phyloP scores from a whole-genome alignment of 768 basidiomycete genomes.

The Lactifluus rugatus region DNA sequence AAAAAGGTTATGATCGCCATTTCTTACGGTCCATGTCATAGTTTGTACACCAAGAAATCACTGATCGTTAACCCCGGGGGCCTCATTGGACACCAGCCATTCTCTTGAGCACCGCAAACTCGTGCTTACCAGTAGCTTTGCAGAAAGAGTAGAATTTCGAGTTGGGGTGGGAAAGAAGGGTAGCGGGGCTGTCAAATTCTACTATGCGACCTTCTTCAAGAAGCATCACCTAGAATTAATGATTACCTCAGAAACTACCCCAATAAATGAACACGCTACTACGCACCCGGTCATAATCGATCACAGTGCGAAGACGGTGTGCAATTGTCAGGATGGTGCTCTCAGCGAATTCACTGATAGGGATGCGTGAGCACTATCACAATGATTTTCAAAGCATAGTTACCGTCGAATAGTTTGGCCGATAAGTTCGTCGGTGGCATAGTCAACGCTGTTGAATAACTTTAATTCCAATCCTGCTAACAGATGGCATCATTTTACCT shows the following conservation, averaged over 20 bases:
- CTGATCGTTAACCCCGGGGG: not conserved
- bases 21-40: too few relatives aligned
- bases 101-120: slow-evolving; percentile 58
- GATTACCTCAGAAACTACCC: slow-evolving; percentile 6
- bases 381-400: slow-evolving; percentile 22
- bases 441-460: slow-evolving; percentile 48
- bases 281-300: slow-evolving; percentile 74
- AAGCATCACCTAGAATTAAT: slow-evolving; percentile 50
- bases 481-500: slow-evolving; percentile 30
- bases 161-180: slow-evolving; percentile 42
- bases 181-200: slow-evolving; percentile 62
- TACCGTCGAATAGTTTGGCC: slow-evolving; percentile 73
- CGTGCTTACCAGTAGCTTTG: slow-evolving; percentile 62
- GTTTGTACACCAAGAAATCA: too few relatives aligned
- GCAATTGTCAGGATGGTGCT: slow-evolving; percentile 81
- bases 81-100: slow-evolving; percentile 40
- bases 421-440: slow-evolving; percentile 84
- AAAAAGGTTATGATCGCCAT: too few relatives aligned
- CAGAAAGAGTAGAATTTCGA: slow-evolving; percentile 62
- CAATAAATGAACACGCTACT: not conserved
- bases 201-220: slow-evolving; percentile 70
- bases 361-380: not conserved
- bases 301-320: slow-evolving; percentile 67
- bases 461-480: not conserved
- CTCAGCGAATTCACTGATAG: slow-evolving; percentile 57